A percentile compares a stretch with the other conserved stretches of the same genome.
These are phyloP conservation scores for Handroanthus guayacan DNA, from an alignment of 257 asterid genomes.

Conservation along the genomic window DNA sequence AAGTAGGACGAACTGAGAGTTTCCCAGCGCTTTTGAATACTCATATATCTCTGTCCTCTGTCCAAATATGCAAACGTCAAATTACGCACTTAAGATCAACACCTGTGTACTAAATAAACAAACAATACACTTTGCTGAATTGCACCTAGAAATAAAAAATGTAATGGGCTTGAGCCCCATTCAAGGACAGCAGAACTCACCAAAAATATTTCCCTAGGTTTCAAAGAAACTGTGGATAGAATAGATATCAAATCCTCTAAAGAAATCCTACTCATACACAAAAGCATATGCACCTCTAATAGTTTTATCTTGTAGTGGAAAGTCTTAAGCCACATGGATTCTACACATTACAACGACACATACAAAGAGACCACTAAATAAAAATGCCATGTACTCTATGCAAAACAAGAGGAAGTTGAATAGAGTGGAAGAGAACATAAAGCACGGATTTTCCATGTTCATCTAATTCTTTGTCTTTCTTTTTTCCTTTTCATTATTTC, in stretches of 20 bases:
- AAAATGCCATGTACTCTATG: background rate
- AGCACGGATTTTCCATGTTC: background rate
- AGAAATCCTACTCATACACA: background rate
- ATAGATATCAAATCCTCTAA: background rate
- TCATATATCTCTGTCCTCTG: slow-evolving; percentile 98
- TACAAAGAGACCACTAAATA: background rate
- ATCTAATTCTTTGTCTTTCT: background rate
- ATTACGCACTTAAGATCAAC: slow-evolving; percentile 31
- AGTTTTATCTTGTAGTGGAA: background rate
- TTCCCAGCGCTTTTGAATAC: slow-evolving; percentile 88
- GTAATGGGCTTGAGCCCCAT: slow-evolving; percentile 16
- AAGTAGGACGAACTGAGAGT: slow-evolving; percentile 88
- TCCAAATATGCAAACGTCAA: slow-evolving; percentile 39
- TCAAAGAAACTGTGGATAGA: background rate
- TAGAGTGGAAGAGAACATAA: background rate
- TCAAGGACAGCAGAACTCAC: background rate
- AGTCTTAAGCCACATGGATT: background rate
- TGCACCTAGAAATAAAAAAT: slow-evolving; percentile 17
- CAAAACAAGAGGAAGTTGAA: slow-evolving; percentile 5
- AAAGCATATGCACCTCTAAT: background rate
- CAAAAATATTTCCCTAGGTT: background rate
- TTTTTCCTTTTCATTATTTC: slow-evolving; percentile 6
- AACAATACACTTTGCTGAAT: background rate
- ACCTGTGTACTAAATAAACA: slow-evolving; percentile 24
- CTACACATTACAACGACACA: slow-evolving; percentile 25